Percentiles rank a stretch among this genome's conserved stretches.
Conservation (phyloP, 257 asterid species). For the Eustoma russellianum region DNA sequence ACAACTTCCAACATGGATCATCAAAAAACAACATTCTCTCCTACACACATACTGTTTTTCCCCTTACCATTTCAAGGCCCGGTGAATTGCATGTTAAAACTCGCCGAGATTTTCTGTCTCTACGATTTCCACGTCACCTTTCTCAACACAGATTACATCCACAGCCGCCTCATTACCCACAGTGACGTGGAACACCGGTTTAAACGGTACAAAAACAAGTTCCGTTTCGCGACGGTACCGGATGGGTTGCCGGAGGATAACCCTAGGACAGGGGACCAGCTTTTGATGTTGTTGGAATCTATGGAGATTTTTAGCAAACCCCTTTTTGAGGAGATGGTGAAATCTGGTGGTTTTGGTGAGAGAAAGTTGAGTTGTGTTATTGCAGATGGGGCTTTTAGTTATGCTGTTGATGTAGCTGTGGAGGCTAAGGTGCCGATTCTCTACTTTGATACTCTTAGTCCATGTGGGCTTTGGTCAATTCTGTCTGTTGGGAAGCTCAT, state of each 20-base stretch:
- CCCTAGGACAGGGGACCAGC: slow-evolving; percentile 32
- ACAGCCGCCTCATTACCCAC: slow-evolving; percentile 34
- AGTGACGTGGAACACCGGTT: slow-evolving; percentile 34
- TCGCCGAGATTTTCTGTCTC: slow-evolving; percentile 52
- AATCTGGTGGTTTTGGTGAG: slow-evolving; percentile 5
- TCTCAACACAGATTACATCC: slow-evolving; percentile 36
- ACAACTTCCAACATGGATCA: slow-evolving; percentile 2
- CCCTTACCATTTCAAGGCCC: slow-evolving; percentile 70
- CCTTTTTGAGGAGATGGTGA: slow-evolving; percentile 28
- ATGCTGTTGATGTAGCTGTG: slow-evolving; percentile 20
- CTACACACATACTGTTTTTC: slow-evolving; percentile 45
- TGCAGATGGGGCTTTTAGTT: slow-evolving; percentile 23
- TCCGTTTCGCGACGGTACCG: slow-evolving; percentile 32
- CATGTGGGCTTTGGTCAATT: slow-evolving; percentile 23
- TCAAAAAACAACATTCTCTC: not conserved
- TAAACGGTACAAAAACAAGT: slow-evolving; percentile 22
- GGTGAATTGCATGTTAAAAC: slow-evolving; percentile 55
- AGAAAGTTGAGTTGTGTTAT: slow-evolving; percentile 23
- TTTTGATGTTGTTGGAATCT: slow-evolving; percentile 38
- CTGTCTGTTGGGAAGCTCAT: slow-evolving; percentile 21
- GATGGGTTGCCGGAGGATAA: slow-evolving; percentile 52
- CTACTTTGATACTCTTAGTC: slow-evolving; percentile 18
- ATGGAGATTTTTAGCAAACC: slow-evolving; percentile 30
- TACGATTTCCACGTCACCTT: slow-evolving; percentile 38
- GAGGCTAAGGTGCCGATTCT: slow-evolving; percentile 17